Base-by-base conservation (phyloP, 345 rosid species). In the Dimocarpus longan region DNA sequence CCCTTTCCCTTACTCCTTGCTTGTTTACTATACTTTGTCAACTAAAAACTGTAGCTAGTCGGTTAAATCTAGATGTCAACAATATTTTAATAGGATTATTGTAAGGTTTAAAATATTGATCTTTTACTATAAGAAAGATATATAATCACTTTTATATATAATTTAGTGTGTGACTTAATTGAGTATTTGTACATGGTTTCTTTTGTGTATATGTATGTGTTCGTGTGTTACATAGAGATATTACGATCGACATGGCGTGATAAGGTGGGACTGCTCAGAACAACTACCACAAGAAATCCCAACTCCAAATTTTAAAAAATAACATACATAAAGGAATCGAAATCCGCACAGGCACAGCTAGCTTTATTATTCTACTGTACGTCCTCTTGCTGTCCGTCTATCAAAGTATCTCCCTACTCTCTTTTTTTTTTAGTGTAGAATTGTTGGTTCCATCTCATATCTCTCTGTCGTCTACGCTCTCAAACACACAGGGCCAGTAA, bases 231-330 rank as follows among this genome's bases (percentile, higher is more conserved):
- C 13, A 22, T 22, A 48, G 63, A 60, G 52, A 59, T 65, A 10
- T 46, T 46, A 46, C 50, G 59, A 54, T 54, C 37, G 37, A 32
- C 37, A 54, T 86, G 81, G 86, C 81, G 85, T 84, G 84, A 84
- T 78, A 72, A 78, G 76, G 37, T 78, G 84, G 82, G 75, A 67
- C 72, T 82, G 79, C 76, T 74, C 75, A 76, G 76, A 15, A 72
- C 68, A 76, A 46, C 43, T 59, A 46, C 50, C 66, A 12, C 76
- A 76, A 78, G 75, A 59, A 77, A 81, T 76, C 80, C 42, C 79
- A 15, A 39, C 26, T 4, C 44, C 4, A 68, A 32, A 62, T 11
- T 21, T 62, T 11, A 37, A 63, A 78, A n/a, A 18, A 68, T 54
- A 72, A 16, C 10, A 32, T 32, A 32, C 37, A 32, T 2, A 48